These are phyloP conservation scores for Chaetomiaceae sp. DNA, from an alignment of 2,329 filamentous ascomycete species.

Conservation along the genomic window DNA sequence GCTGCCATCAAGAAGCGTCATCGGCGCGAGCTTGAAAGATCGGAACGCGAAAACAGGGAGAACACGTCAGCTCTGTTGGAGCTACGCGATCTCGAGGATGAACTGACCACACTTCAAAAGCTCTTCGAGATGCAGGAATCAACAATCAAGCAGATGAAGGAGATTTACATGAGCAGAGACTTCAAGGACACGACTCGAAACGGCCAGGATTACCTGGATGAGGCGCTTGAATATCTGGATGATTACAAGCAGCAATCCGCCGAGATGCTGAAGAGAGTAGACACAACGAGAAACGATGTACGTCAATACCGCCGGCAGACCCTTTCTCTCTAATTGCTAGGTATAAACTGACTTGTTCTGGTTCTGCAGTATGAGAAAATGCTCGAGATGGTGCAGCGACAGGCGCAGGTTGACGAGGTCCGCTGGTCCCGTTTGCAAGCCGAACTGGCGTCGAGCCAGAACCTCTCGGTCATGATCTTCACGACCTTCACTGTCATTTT, in stretches of 20 bases:
- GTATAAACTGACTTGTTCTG: slow-evolving; percentile 6
- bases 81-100: slow-evolving; percentile 60
- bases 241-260: slow-evolving; percentile 51
- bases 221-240: slow-evolving; percentile 48
- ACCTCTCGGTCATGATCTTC: slow-evolving; percentile 62
- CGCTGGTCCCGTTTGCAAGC: slow-evolving; percentile 59
- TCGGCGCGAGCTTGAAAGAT: slow-evolving; percentile 37
- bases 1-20: slow-evolving; percentile 42
- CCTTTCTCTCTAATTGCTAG: background rate
- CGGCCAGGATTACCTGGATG: slow-evolving; percentile 48
- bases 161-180: slow-evolving; percentile 40
- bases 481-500: slow-evolving; percentile 62
- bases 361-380: slow-evolving; percentile 54
- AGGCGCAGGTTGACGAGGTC: slow-evolving; percentile 63
- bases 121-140: slow-evolving; percentile 55
- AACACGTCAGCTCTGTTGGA: slow-evolving; percentile 61
- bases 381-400: slow-evolving; percentile 62
- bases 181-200: slow-evolving; percentile 40
- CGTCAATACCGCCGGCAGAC: too few relatives aligned
- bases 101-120: slow-evolving; percentile 52
- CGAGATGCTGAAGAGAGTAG: slow-evolving; percentile 57
- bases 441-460: slow-evolving; percentile 58
- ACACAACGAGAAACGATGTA: slow-evolving; percentile 53
- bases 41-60: slow-evolving; percentile 56
- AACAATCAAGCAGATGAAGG: slow-evolving; percentile 46